Percentiles rank a stretch among this genome's conserved stretches.
These are phyloP conservation scores for Yarrowia hollandica DNA, from an alignment of 805 yeast species.

Conservation along the genomic window DNA sequence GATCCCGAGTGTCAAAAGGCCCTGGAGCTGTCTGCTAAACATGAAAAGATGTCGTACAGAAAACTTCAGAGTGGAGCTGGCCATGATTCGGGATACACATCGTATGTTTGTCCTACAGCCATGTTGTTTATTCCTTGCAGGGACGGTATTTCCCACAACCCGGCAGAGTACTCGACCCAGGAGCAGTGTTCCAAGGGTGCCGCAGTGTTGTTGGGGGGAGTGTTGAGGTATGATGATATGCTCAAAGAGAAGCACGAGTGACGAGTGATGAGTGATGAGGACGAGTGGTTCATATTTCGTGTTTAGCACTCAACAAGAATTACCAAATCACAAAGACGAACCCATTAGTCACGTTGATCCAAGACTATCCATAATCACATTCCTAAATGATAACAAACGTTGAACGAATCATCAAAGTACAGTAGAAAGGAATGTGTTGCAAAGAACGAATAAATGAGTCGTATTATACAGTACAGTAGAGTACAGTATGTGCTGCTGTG, in stretches of 20 bases:
- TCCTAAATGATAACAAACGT: no score
- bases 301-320: no score
- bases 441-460: no score
- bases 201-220: conserved; percentile 54
- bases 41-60: conserved; percentile 29
- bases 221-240: conserved; percentile 45
- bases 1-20: conserved; percentile 52
- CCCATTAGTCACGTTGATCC: no score
- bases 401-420: no score
- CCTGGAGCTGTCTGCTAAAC: conserved; percentile 53
- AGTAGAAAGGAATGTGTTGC: no score
- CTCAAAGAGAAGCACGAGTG: neutral
- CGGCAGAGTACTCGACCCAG: conserved; percentile 64
- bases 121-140: conserved; percentile 72
- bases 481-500: no score
- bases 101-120: conserved; percentile 60
- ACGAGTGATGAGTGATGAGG: neutral
- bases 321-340: no score
- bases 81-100: conserved; percentile 67
- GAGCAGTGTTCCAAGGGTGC: conserved; percentile 65
- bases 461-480: no score
- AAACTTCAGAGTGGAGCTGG: conserved; percentile 60
- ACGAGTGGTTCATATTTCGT: no score
- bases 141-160: conserved; percentile 68
- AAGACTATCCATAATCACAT: no score